Evolutionary conservation across 2,329 filamentous ascomycete genomes (phyloP), one percentile per base, ranked within the genome.

Genomic region (Dothideomycetes sp.): DNA sequence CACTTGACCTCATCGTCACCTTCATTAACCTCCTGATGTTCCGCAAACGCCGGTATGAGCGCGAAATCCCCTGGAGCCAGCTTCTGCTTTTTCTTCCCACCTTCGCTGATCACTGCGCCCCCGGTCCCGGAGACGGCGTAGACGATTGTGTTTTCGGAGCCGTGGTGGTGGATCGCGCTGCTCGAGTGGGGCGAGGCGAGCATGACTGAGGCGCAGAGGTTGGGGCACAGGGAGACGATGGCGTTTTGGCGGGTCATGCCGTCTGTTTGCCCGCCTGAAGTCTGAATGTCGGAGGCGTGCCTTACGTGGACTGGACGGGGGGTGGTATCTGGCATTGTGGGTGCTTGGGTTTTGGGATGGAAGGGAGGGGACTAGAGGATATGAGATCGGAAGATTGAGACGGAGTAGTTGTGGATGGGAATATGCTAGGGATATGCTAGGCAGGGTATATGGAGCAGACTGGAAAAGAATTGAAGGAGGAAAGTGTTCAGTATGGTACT

Each of bases 1-100:
- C 79, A 82, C 29, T 76, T 70, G 2, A 80, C 61, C 34, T 80
- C 75, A 22, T 73, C 68, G 32, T 77, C 73, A 1, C 70, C 70
- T 29, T 82, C 72, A 49, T 85, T 85, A 15, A 78, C 63, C 39
- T 79, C 70, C 54, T 84, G 79, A 58, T 85, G 79, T 54, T 85
- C 79, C 0, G 75, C 74, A 67, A 72, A 83, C 0, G 79, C 73
- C 0, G 81, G 81, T 10, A 85, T 71, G 40, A 83, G 68, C 3
- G 78, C 79, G 56, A 82, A 85, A 54, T 84, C 80, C 0, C 81
- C 81, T 0, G 74, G 66, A 1, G 58, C 57, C 5, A 86, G 64
- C 14, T 72, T 62, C 45, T 80, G 69, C 24, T 71, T 69, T 45
- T 71, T 70, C 34, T 68, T 69, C 10, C 75, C 70, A 31, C 70